phyloP scores from a whole-genome alignment of 495 filamentous ascomycete genomes.

The Cercophora samala region DNA sequence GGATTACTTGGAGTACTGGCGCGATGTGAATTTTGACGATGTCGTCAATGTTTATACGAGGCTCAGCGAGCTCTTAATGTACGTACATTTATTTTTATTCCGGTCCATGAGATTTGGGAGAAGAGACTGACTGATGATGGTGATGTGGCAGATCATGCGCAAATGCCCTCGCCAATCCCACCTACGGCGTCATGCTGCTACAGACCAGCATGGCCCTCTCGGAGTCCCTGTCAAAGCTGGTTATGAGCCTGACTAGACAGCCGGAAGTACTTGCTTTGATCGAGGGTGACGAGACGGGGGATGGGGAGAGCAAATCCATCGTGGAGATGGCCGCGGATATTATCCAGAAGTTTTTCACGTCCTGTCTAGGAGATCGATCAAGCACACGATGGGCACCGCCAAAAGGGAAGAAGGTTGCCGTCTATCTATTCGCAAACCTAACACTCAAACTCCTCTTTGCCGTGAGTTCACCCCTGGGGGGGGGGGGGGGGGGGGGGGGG shows the following conservation, averaged over 20 bases:
- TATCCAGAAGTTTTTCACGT: conserved; percentile 85
- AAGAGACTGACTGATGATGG: not conserved
- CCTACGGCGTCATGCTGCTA: conserved; percentile 73
- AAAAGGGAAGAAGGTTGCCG: conserved; percentile 79
- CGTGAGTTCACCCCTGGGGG: conserved; percentile 43
- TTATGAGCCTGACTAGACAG: conserved; percentile 72
- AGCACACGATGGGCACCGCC: conserved; percentile 57
- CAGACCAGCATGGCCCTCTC: conserved; percentile 74
- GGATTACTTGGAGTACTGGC: conserved; percentile 73
- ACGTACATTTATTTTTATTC: conserved; percentile 28
- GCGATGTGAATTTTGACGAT: conserved; percentile 72
- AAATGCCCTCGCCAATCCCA: conserved; percentile 72
- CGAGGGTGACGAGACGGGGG: conserved; percentile 46
- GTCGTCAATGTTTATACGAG: conserved; percentile 69
- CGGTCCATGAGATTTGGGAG: not conserved
- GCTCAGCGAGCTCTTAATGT: conserved; percentile 71
- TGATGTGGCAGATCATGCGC: conserved; percentile 59
- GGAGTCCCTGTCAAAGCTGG: conserved; percentile 68
- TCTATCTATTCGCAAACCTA: conserved; percentile 87
- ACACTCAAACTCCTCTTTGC: conserved; percentile 86
- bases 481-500: no score
- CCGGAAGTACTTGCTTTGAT: conserved; percentile 64
- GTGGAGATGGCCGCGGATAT: conserved; percentile 82
- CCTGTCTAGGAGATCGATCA: conserved; percentile 79
- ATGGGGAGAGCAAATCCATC: conserved; percentile 66